phyloP scores from a whole-genome alignment of 2,329 filamentous ascomycete species.

The Mariannaea sp. region DNA sequence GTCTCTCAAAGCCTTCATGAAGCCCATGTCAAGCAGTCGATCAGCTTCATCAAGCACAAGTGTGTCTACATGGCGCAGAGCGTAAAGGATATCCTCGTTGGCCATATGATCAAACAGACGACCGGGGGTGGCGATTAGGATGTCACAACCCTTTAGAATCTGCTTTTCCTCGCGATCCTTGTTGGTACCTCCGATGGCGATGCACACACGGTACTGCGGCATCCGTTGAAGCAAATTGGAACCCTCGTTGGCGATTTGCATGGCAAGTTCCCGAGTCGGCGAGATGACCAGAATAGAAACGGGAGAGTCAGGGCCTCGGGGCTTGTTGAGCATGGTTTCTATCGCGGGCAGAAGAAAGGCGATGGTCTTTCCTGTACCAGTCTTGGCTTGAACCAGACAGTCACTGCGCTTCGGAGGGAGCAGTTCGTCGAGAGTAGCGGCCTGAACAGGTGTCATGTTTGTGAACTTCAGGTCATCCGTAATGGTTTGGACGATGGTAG shows the following conservation, averaged over 20 bases:
- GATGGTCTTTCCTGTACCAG: slow-evolving; percentile 84
- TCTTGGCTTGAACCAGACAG: slow-evolving; percentile 80
- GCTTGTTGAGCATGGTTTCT: slow-evolving; percentile 68
- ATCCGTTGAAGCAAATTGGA: slow-evolving; percentile 71
- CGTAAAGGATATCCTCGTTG: slow-evolving; percentile 70
- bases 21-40: slow-evolving; percentile 81
- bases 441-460: slow-evolving; percentile 61
- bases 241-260: slow-evolving; percentile 74
- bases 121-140: slow-evolving; percentile 81
- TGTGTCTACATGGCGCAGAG: slow-evolving; percentile 72
- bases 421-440: slow-evolving; percentile 54
- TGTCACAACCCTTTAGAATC: slow-evolving; percentile 74
- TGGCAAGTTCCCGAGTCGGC: slow-evolving; percentile 71
- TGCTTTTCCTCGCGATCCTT: slow-evolving; percentile 73
- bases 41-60: slow-evolving; percentile 86
- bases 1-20: slow-evolving; percentile 77
- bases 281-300: slow-evolving; percentile 69
- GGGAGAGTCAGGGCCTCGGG: slow-evolving; percentile 41
- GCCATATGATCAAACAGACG: slow-evolving; percentile 79
- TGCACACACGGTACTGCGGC: slow-evolving; percentile 74
- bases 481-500: slow-evolving; percentile 53
- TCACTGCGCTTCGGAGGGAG: slow-evolving; percentile 52
- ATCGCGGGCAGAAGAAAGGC: slow-evolving; percentile 85
- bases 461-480: slow-evolving; percentile 54
- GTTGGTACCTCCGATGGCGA: slow-evolving; percentile 81